phyloP scores from a whole-genome alignment of 2,329 filamentous ascomycete species.

The Fusarium abutilonis region DNA sequence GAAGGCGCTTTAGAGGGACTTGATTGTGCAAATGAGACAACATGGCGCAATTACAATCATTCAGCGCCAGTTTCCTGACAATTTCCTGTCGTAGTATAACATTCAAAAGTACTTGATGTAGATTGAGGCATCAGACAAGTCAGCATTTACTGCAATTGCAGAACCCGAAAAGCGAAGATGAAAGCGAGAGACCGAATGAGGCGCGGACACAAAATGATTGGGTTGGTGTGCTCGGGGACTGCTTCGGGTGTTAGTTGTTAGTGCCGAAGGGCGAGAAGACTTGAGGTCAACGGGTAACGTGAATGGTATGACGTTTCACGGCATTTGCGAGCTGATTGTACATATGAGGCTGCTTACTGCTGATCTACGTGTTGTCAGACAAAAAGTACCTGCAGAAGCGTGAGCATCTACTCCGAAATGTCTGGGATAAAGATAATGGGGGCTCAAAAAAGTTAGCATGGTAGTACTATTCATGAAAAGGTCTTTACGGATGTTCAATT shows the following conservation, averaged over 20 bases:
- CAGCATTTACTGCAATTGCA: neutral
- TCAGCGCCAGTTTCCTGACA: neutral
- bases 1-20: neutral
- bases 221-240: neutral
- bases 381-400: neutral
- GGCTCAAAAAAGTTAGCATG: neutral
- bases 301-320: neutral
- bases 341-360: neutral
- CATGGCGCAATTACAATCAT: constrained; percentile 3
- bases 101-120: too few species aligned
- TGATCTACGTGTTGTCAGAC: neutral
- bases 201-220: neutral
- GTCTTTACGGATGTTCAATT: too few species aligned
- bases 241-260: neutral
- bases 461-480: too few species aligned
- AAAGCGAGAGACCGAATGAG: constrained; percentile 20
- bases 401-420: too few species aligned
- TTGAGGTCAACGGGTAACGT: neutral
- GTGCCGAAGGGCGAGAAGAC: constrained; percentile 22
- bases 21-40: neutral
- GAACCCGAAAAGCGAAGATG: constrained; percentile 27
- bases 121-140: neutral
- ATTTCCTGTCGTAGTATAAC: neutral
- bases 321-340: constrained; percentile 8
- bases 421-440: neutral